A percentile compares a stretch with the other conserved stretches of the same genome.
Conservation (phyloP, 1,284 basidiomycete species). For the Neolentinus lepideus region DNA sequence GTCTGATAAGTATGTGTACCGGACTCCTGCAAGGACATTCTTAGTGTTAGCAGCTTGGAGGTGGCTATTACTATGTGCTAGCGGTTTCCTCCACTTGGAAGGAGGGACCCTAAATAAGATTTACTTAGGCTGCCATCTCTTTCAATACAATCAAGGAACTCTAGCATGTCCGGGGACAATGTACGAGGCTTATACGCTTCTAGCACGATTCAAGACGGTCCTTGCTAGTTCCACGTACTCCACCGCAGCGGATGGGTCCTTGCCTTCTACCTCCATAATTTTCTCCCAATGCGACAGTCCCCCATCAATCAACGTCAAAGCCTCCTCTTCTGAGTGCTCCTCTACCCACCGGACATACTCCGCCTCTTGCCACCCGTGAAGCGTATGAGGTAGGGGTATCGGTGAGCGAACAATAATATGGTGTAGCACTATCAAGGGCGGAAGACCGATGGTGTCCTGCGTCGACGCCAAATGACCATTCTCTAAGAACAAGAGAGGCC, state of each 20-base stretch:
- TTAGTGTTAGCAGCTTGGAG: no score
- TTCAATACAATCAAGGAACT: no score
- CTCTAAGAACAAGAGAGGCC: slow-evolving; percentile 84
- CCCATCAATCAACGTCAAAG: slow-evolving; percentile 63
- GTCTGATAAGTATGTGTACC: no score
- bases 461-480: slow-evolving; percentile 59
- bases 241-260: slow-evolving; percentile 31
- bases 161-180: no score
- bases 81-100: no score
- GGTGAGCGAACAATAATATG: slow-evolving; percentile 89
- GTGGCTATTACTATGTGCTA: no score
- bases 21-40: no score
- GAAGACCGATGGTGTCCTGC: slow-evolving; percentile 63
- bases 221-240: slow-evolving; percentile 64
- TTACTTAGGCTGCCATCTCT: no score
- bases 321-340: slow-evolving; percentile 68
- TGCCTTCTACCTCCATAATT: slow-evolving; percentile 44
- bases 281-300: slow-evolving; percentile 72
- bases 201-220: slow-evolving; percentile 40
- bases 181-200: not conserved
- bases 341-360: slow-evolving; percentile 90
- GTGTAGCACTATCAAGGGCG: slow-evolving; percentile 81
- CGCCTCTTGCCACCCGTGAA: slow-evolving; percentile 88
- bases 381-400: slow-evolving; percentile 74
- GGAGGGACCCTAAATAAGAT: no score